These are phyloP conservation scores for Mycena haematopus DNA, from an alignment of 768 basidiomycete species.

Conservation along the genomic window DNA sequence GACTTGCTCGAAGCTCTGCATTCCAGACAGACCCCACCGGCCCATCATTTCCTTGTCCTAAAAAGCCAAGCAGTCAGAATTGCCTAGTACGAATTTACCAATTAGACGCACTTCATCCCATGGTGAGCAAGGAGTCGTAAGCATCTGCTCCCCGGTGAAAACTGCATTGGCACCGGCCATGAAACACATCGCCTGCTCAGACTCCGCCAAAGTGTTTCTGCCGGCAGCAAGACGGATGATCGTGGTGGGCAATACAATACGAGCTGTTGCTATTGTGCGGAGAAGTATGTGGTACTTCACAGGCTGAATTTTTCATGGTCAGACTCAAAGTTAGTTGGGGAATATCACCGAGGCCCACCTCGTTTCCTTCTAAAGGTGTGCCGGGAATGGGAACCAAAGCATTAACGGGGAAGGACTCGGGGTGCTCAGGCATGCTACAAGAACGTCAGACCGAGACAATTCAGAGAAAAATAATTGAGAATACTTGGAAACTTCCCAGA, in stretches of 20 bases:
- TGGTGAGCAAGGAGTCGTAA: conserved; percentile 96
- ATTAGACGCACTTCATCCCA: conserved; percentile 81
- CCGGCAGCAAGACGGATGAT: conserved; percentile 97
- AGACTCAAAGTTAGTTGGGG: conserved; percentile 7
- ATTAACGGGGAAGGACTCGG: conserved; percentile 99
- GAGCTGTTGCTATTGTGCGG: conserved; percentile 94
- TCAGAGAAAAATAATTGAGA: conserved; percentile 33
- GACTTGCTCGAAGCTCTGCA: conserved; percentile 86
- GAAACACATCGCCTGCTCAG: conserved; percentile 97
- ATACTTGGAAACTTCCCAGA: conserved; percentile 91
- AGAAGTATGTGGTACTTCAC: conserved; percentile 84
- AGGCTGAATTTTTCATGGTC: conserved; percentile 32
- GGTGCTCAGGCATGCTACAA: conserved; percentile 88
- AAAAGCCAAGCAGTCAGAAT: conserved; percentile 18
- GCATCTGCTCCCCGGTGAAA: conserved; percentile 98
- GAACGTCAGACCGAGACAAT: conserved; percentile 21
- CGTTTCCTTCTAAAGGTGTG: conserved; percentile 91
- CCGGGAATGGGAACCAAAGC: conserved; percentile 95
- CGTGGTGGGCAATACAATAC: conserved; percentile 88
- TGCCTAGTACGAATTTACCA: neutral
- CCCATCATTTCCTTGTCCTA: conserved; percentile 94
- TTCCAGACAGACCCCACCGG: conserved; percentile 91
- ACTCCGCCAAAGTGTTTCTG: conserved; percentile 84
- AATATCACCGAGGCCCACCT: conserved; percentile 54
- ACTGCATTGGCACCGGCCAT: conserved; percentile 99